A percentile compares a stretch with the other conserved stretches of the same genome.
Conservation (phyloP, 805 yeast species). For the Candida suzukii region DNA sequence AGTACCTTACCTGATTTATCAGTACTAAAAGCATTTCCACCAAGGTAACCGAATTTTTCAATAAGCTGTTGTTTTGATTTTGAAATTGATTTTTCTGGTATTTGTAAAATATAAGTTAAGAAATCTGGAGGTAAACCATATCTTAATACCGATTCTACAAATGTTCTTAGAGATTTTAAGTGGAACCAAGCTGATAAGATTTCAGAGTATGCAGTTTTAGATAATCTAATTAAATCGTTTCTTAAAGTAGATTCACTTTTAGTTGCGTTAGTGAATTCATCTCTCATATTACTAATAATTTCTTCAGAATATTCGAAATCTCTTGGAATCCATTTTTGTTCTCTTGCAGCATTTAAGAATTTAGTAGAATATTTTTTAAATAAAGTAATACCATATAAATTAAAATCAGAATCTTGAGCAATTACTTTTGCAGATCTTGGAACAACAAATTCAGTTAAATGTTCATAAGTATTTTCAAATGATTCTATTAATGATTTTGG, state of each 20-base stretch:
- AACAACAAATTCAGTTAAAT: conserved; percentile 71
- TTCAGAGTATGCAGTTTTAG: conserved; percentile 86
- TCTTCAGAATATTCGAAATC: conserved; percentile 86
- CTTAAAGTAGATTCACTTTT: conserved; percentile 66
- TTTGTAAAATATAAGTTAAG: conserved; percentile 40
- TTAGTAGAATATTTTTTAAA: conserved; percentile 76
- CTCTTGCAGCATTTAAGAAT: conserved; percentile 68
- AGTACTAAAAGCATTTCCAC: conserved; percentile 77
- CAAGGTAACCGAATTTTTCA: conserved; percentile 77
- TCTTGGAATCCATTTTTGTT: conserved; percentile 84
- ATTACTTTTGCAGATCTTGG: conserved; percentile 81
- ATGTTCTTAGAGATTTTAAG: conserved; percentile 77
- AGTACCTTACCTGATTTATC: conserved; percentile 61
- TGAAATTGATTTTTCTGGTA: conserved; percentile 36
- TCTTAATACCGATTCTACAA: conserved; percentile 89
- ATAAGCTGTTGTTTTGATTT: conserved; percentile 67
- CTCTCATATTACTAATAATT: conserved; percentile 58
- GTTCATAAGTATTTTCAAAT: conserved; percentile 69
- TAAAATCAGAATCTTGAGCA: conserved; percentile 65
- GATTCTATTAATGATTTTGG: conserved; percentile 58
- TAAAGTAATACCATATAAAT: conserved; percentile 69
- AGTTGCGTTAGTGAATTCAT: conserved; percentile 72
- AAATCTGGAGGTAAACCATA: conserved; percentile 96
- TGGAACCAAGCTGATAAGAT: conserved; percentile 84
- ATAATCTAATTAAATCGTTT: conserved; percentile 73